phyloP scores from a whole-genome alignment of 1,284 basidiomycete species.

The Puccinia hordei region DNA sequence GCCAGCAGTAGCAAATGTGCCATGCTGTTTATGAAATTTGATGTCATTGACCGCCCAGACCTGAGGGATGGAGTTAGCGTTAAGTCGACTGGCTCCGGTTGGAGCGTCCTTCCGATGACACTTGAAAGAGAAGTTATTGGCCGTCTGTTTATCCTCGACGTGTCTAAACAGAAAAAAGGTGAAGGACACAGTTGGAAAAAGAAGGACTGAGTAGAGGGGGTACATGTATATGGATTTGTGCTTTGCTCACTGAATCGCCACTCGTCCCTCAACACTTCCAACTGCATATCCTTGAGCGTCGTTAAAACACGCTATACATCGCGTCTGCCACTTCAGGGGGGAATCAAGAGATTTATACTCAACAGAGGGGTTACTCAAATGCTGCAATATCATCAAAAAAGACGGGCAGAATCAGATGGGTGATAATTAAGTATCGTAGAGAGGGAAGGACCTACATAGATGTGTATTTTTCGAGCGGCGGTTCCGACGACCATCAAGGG shows the following conservation, averaged over 20 bases:
- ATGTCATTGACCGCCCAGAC: constrained; percentile 91
- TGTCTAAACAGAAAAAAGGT: constrained; percentile 69
- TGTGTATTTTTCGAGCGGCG: constrained; percentile 84
- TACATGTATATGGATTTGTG: too few species aligned
- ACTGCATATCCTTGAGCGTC: constrained; percentile 80
- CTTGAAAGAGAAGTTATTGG: constrained; percentile 88
- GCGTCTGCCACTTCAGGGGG: constrained; percentile 91
- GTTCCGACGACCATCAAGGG: constrained; percentile 93
- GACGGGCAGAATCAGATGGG: constrained; percentile 2
- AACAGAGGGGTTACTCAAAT: constrained; percentile 63
- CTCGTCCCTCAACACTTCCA: constrained; percentile 91
- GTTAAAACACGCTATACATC: constrained; percentile 83
- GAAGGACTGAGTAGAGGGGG: constrained; percentile 51
- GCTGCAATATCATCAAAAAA: constrained; percentile 34
- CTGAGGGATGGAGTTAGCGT: constrained; percentile 72
- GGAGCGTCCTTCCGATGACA: constrained; percentile 78
- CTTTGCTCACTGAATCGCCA: constrained; percentile 85
- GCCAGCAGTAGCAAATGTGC: constrained; percentile 92
- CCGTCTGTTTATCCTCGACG: constrained; percentile 73
- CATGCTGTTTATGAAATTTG: constrained; percentile 85
- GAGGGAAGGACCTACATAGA: constrained; percentile 67
- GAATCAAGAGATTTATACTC: constrained; percentile 64
- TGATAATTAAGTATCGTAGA: constrained; percentile 62
- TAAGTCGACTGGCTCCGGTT: constrained; percentile 59
- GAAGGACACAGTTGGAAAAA: too few species aligned